Evolutionary conservation across 208 protist genomes (phyloP), one percentile per base, ranked within the genome.

Genomic region (Herpetomonas tarakana): DNA sequence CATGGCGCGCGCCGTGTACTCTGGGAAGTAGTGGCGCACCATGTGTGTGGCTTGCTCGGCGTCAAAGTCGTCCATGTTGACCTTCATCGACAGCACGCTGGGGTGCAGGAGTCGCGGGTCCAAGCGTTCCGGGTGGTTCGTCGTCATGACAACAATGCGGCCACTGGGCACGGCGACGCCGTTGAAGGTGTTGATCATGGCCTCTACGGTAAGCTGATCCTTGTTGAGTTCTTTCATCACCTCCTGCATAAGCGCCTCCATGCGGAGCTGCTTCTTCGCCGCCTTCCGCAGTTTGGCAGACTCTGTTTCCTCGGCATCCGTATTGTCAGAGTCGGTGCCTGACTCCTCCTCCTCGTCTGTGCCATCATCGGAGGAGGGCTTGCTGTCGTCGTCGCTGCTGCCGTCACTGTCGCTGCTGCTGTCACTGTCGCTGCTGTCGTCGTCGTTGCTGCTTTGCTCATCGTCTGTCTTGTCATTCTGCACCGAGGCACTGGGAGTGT

Each of bases 111-210:
- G 76, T 18, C 63, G 61, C 18, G 73, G 62, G 55, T 94, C 78
- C 26, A 98, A 68, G 55, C 62, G 66, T 44, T 98, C 91, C 0
- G 74, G 64, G 68, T 97, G 79, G 61, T 95, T 96, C 4, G 94
- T 97, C 4, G 94, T 98, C 63, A 98, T 86, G 47, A 98, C 73
- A 26, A 96, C 64, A 18, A 98, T 71, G 46, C 88, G 81, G 12
- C 81, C 83, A n/a, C 96, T 74, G 0, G 84, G 78, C 14, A 81
- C 74, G 9, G 78, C 72, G 25, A 95, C 58, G 27, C 93, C 84
- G 64, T 98, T 91, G 6, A 93, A 58, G 53, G 95, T 94, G 16
- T 74, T 62, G 0, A 98, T 67, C 7, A 98, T 62, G 0, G 86
- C 88, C 24, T 81, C 81, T 26, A 98, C 88, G 7, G 91, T 94